A percentile compares a stretch with the other conserved stretches of the same genome.
phyloP scores from a whole-genome alignment of 1,139 yeast species.

The Meyerozyma athensensis region DNA sequence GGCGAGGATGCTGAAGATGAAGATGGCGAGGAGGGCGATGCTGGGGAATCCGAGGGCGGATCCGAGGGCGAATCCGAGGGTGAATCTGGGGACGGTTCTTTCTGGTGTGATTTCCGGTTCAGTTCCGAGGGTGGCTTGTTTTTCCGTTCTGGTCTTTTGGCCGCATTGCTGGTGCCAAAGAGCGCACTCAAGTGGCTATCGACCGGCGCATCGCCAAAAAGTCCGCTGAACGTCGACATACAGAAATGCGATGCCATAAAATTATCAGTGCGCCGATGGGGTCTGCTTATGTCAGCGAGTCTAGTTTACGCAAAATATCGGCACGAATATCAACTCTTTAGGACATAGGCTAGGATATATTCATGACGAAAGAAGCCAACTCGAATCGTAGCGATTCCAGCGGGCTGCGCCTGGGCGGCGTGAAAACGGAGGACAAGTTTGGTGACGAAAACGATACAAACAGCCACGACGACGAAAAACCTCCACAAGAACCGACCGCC shows the following conservation, averaged over 20 bases:
- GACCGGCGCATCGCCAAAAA: constrained; percentile 4
- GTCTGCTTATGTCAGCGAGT: background rate
- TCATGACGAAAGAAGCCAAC: constrained; percentile 26
- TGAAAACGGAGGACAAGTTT: constrained; percentile 11
- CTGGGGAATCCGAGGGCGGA: no score
- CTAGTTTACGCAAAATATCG: background rate
- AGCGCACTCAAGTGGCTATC: background rate
- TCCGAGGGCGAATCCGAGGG: no score
- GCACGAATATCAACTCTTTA: constrained; percentile 1
- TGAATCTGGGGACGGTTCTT: no score
- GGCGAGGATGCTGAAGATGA: no score
- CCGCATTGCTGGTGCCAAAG: background rate
- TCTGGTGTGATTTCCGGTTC: no score
- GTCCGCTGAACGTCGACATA: constrained; percentile 5
- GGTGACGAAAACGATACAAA: no score
- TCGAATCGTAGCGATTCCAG: constrained; percentile 39
- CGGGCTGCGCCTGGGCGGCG: constrained; percentile 21
- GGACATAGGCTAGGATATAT: constrained; percentile 9
- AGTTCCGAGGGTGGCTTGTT: background rate
- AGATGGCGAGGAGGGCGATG: no score
- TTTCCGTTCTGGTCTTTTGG: background rate
- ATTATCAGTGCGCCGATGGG: background rate
- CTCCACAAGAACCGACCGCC: background rate
- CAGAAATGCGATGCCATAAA: constrained; percentile 1
- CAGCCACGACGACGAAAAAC: constrained; percentile 6